These are phyloP conservation scores for Leptosphaerulina australis DNA, from an alignment of 2,329 filamentous ascomycete species.

Conservation along the genomic window DNA sequence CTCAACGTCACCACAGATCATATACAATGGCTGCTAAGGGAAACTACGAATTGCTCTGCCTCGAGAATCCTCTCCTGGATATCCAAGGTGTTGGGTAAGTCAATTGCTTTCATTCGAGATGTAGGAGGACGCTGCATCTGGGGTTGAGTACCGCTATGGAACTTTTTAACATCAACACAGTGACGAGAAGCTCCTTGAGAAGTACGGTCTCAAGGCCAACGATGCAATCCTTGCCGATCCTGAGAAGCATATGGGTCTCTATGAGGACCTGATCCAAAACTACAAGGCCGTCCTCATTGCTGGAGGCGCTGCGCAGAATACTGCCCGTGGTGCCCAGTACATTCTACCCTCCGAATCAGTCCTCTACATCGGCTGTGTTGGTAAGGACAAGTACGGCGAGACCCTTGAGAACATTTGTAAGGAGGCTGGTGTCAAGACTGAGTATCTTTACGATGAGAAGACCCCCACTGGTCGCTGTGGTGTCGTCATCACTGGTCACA, in stretches of 20 bases:
- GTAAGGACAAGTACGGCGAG: conserved; percentile 93
- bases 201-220: conserved; percentile 94
- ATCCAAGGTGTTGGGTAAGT: conserved; percentile 80
- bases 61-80: conserved; percentile 98
- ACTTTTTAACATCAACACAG: conserved; percentile 55
- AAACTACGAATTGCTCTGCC: conserved; percentile 86
- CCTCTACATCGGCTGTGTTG: conserved; percentile 91
- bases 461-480: conserved; percentile 91
- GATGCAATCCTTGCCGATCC: conserved; percentile 92
- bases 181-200: conserved; percentile 81
- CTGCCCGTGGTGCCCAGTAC: conserved; percentile 93
- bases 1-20: conserved; percentile 26
- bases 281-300: conserved; percentile 93
- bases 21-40: conserved; percentile 72
- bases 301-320: conserved; percentile 96
- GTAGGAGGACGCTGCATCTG: background rate
- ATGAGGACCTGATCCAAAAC: conserved; percentile 92
- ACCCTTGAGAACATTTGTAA: conserved; percentile 85
- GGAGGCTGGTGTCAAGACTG: conserved; percentile 85
- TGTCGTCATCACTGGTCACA: conserved; percentile 94
- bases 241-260: conserved; percentile 85
- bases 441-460: conserved; percentile 89
- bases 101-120: background rate
- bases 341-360: conserved; percentile 88
- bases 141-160: conserved; percentile 22